Evolutionary conservation across 1,284 basidiomycete genomes (phyloP).

Genomic region (Fomitopsis pinicola): DNA sequence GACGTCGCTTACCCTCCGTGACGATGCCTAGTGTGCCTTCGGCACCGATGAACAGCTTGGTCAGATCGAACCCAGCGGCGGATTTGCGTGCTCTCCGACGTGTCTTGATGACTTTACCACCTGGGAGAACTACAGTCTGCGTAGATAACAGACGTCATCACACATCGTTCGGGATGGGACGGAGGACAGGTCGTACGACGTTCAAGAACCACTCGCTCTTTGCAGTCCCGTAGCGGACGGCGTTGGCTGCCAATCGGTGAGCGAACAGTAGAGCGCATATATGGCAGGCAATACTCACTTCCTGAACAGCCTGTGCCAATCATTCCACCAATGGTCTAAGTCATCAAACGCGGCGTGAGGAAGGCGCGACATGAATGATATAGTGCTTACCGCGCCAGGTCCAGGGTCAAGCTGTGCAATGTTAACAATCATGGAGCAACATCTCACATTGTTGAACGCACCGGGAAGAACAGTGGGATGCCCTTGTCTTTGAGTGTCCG

Average conservation of each 20-base stretch:
- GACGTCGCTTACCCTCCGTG: conserved; percentile 52
- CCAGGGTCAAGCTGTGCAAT: conserved; percentile 44
- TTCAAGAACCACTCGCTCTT: conserved; percentile 73
- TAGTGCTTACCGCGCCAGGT: conserved; percentile 41
- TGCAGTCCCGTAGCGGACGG: conserved; percentile 78
- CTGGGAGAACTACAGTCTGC: conserved; percentile 74
- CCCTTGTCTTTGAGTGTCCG: conserved; percentile 62
- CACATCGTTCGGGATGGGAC: background rate
- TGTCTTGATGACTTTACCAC: conserved; percentile 79
- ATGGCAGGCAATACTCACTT: conserved; percentile 32
- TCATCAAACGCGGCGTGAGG: background rate
- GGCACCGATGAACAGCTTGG: conserved; percentile 79
- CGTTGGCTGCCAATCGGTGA: conserved; percentile 52
- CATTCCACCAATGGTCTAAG: conserved; percentile 53
- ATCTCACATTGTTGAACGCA: conserved; percentile 25
- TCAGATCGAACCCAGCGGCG: conserved; percentile 72
- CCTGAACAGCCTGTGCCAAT: conserved; percentile 53
- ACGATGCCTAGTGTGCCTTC: conserved; percentile 82
- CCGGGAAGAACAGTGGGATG: conserved; percentile 69
- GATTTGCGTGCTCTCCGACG: conserved; percentile 70
- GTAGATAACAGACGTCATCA: background rate
- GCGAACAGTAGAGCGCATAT: background rate
- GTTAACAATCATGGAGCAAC: background rate
- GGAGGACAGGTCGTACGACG: conserved; percentile 32
- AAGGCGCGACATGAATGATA: background rate